Conservation (phyloP, 2,329 filamentous ascomycete genomes). For the Ciborinia camelliae region DNA sequence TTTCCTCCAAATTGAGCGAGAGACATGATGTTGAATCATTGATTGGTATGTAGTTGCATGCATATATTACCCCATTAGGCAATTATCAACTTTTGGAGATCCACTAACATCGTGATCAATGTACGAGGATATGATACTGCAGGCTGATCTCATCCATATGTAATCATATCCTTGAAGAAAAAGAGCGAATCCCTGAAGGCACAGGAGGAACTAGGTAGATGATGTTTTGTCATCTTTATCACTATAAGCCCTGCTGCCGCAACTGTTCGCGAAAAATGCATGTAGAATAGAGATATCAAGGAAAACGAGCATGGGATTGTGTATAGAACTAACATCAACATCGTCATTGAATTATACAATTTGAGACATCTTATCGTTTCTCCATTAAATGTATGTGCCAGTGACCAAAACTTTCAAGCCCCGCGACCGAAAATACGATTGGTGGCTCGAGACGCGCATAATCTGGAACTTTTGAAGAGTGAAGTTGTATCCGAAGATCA, state of each 20-base stretch:
- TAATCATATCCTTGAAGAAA: constrained; percentile 10
- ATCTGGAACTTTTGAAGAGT: constrained; percentile 10
- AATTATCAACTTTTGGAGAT: constrained; percentile 1
- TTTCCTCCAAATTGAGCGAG: constrained; percentile 11
- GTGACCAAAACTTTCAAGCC: constrained; percentile 5
- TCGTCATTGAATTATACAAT: constrained; percentile 12
- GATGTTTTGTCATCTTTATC: background rate
- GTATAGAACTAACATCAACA: background rate
- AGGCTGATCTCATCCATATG: constrained; percentile 17
- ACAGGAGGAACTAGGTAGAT: too few relatives aligned
- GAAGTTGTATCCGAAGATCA: constrained; percentile 10
- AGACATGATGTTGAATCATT: too few relatives aligned
- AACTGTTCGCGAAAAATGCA: background rate
- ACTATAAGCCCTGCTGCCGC: background rate
- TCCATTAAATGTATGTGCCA: constrained; percentile 9
- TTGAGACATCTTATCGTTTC: constrained; percentile 11
- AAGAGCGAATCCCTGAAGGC: constrained; percentile 2
- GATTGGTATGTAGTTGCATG: constrained; percentile 12
- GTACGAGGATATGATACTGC: constrained; percentile 14
- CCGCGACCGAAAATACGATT: constrained; percentile 3
- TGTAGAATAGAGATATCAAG: background rate
- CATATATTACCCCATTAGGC: constrained; percentile 16
- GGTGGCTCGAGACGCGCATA: constrained; percentile 14
- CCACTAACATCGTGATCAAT: constrained; percentile 11
- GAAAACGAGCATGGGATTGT: background rate